Evolutionary conservation across 371 early-diverging fungal species (phyloP).

Genomic region (Mortierella polycephala): DNA sequence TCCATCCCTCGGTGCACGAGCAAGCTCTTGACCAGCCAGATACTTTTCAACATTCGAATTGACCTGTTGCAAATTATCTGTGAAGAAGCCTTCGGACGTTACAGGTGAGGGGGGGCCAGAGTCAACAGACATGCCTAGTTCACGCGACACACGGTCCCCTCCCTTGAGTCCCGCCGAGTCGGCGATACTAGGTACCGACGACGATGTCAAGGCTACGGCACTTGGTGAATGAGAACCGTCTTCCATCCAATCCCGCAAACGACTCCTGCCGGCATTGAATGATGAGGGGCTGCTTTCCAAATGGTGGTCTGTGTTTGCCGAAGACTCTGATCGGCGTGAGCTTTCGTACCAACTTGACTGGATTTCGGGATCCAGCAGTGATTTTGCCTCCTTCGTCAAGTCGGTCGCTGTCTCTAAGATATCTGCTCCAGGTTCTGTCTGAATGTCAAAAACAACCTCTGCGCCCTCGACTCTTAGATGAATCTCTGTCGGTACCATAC

Average conservation of each 20-base stretch:
- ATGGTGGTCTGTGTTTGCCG: constrained; percentile 34
- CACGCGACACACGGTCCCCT: constrained; percentile 30
- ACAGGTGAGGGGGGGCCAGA: constrained; percentile 45
- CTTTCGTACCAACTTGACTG: constrained; percentile 33
- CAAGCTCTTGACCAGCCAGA: constrained; percentile 46
- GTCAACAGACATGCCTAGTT: constrained; percentile 16
- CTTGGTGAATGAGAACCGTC: constrained; percentile 25
- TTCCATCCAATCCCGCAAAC: constrained; percentile 50
- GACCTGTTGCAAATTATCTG: constrained; percentile 29
- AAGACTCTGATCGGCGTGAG: constrained; percentile 43
- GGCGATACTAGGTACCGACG: constrained; percentile 16
- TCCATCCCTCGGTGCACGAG: constrained; percentile 27
- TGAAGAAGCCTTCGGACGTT: constrained; percentile 44
- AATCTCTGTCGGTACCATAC: constrained; percentile 82
- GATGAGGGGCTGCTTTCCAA: constrained; percentile 15
- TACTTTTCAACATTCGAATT: constrained; percentile 40
- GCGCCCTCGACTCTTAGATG: constrained; percentile 84
- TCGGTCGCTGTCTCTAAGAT: constrained; percentile 12
- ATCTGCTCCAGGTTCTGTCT: constrained; percentile 53
- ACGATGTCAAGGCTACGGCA: constrained; percentile 17
- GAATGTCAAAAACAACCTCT: constrained; percentile 74
- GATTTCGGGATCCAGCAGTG: constrained; percentile 37
- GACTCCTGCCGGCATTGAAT: constrained; percentile 12
- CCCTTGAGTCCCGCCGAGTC: constrained; percentile 28
- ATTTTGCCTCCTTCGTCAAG: constrained; percentile 12